A percentile compares a stretch with the other conserved stretches of the same genome.
Evolutionary conservation across 306 rosid genomes (phyloP).

Genomic region (Arachis hypogaea): DNA sequence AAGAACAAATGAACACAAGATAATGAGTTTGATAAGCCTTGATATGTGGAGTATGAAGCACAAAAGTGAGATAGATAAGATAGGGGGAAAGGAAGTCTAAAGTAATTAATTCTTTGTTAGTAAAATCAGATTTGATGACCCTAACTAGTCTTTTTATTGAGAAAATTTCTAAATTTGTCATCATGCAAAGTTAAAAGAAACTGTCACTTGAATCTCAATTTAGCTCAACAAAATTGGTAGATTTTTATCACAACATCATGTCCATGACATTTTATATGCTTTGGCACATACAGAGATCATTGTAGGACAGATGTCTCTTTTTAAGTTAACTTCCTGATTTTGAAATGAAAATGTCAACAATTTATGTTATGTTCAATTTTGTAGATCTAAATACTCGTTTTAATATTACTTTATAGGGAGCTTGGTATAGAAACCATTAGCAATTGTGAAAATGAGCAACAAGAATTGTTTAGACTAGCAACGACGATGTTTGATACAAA

Average conservation of each 20-base stretch:
- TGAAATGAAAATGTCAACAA: slow-evolving; percentile 2
- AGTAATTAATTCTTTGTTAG: slow-evolving; percentile 28
- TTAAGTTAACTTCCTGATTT: slow-evolving; percentile 3
- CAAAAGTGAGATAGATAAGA: neutral
- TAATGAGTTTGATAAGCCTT: slow-evolving; percentile 3
- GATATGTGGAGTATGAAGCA: slow-evolving; percentile 3
- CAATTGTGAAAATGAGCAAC: slow-evolving; percentile 73
- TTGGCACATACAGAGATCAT: slow-evolving; percentile 8
- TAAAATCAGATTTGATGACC: slow-evolving; percentile 22
- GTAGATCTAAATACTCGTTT: slow-evolving; percentile 24
- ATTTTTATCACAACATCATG: neutral
- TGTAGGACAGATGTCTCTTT: slow-evolving; percentile 18
- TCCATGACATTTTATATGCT: neutral
- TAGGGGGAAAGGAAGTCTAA: neutral
- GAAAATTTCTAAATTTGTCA: slow-evolving; percentile 3
- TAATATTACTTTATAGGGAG: slow-evolving; percentile 59
- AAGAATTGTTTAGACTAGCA: slow-evolving; percentile 79
- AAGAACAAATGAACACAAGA: slow-evolving; percentile 18
- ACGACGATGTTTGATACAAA: slow-evolving; percentile 91
- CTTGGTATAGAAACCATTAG: slow-evolving; percentile 79
- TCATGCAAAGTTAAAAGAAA: slow-evolving; percentile 24
- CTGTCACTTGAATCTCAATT: slow-evolving; percentile 30
- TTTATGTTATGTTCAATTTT: slow-evolving; percentile 19
- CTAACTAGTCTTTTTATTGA: neutral
- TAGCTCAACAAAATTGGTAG: slow-evolving; percentile 13